phyloP scores from a whole-genome alignment of 1,139 yeast species.

The Candida glucosophila region DNA sequence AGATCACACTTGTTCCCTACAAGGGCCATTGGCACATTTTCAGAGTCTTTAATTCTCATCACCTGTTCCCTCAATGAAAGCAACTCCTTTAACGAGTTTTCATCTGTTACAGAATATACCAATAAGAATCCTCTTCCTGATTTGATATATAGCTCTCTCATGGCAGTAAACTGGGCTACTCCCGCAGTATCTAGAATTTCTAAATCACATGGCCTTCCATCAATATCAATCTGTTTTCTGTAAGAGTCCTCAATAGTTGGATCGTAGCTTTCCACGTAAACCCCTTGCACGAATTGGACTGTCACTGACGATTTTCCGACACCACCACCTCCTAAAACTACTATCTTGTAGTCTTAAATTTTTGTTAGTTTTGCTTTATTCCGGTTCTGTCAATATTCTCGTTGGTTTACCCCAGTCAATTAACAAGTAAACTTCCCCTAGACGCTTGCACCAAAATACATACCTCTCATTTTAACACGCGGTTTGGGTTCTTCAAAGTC shows the following conservation, averaged over 20 bases:
- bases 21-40: constrained; percentile 73
- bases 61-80: constrained; percentile 83
- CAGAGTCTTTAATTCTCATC: constrained; percentile 74
- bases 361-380: neutral
- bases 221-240: constrained; percentile 84
- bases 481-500: no score
- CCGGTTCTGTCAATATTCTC: neutral
- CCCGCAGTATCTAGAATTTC: constrained; percentile 52
- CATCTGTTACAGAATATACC: constrained; percentile 86
- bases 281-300: constrained; percentile 44
- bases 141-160: constrained; percentile 70
- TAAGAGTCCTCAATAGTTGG: constrained; percentile 63
- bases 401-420: neutral
- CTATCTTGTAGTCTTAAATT: constrained; percentile 34
- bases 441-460: no score
- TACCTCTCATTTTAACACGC: constrained; percentile 5
- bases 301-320: constrained; percentile 46
- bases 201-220: constrained; percentile 83
- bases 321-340: constrained; percentile 46
- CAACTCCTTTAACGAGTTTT: constrained; percentile 74
- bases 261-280: constrained; percentile 43
- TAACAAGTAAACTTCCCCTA: no score
- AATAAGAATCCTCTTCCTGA: constrained; percentile 80
- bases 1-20: constrained; percentile 87
- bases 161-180: constrained; percentile 45